Evolutionary conservation across 2,329 filamentous ascomycete genomes (phyloP).

Genomic region (Lachnellula hyalina): DNA sequence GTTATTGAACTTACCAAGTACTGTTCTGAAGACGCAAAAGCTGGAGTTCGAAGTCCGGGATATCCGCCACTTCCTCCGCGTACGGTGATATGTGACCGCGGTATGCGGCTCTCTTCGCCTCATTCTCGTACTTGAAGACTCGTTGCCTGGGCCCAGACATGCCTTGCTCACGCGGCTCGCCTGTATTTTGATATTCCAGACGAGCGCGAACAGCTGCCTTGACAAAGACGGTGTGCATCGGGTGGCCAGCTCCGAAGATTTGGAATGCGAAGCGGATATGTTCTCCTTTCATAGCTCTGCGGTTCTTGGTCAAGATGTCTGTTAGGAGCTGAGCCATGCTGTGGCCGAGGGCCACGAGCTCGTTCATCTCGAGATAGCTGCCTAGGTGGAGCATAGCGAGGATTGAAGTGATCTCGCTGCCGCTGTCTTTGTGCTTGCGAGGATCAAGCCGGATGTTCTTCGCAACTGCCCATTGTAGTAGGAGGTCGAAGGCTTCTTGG

Average conservation of each 20-base stretch:
- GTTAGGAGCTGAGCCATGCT: background rate
- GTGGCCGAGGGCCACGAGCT: background rate
- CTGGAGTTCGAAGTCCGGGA: background rate
- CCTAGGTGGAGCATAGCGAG: background rate
- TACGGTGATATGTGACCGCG: background rate
- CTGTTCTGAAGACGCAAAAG: background rate
- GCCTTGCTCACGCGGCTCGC: background rate
- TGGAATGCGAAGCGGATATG: background rate
- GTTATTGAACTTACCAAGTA: background rate
- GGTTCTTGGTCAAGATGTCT: background rate
- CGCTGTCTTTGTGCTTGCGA: background rate
- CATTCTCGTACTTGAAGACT: background rate
- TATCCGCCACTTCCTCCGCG: background rate
- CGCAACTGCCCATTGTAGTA: background rate
- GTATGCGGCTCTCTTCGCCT: background rate
- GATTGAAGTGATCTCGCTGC: background rate
- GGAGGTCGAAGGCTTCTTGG: background rate
- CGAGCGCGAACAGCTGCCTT: background rate
- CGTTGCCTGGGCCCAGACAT: background rate
- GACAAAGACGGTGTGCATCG: background rate
- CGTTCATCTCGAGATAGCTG: background rate
- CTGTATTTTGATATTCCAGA: background rate
- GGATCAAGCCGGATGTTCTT: background rate
- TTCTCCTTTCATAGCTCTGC: background rate
- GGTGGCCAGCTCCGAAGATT: background rate